phyloP scores from a whole-genome alignment of 495 filamentous ascomycete species.

The Xylaria intraflava region DNA sequence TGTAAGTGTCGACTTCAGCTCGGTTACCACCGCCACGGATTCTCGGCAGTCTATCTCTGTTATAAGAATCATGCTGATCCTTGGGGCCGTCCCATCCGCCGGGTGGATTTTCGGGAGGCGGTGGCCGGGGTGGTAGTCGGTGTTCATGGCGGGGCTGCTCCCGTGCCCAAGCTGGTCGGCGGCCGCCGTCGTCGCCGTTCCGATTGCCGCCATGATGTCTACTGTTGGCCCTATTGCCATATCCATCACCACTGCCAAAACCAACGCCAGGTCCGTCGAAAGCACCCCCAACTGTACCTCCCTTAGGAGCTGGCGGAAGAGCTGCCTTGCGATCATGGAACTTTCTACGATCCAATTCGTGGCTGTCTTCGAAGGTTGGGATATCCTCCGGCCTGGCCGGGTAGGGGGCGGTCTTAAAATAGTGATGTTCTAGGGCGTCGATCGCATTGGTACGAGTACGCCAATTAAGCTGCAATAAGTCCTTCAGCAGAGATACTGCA shows the following conservation, averaged over 20 bases:
- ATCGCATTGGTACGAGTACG: conserved; percentile 82
- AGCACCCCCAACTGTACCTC: conserved; percentile 74
- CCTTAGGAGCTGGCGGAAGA: conserved; percentile 82
- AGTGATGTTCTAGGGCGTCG: conserved; percentile 87
- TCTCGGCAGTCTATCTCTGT: conserved; percentile 28
- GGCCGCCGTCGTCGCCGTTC: conserved; percentile 34
- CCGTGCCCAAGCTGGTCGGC: conserved; percentile 38
- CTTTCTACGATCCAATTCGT: conserved; percentile 88
- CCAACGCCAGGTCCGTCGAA: conserved; percentile 48
- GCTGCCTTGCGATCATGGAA: conserved; percentile 72
- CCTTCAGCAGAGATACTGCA: conserved; percentile 71
- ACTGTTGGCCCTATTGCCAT: conserved; percentile 38
- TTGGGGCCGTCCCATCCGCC: conserved; percentile 34
- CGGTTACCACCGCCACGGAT: conserved; percentile 27
- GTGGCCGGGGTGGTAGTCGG: conserved; percentile 39
- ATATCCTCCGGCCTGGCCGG: conserved; percentile 77
- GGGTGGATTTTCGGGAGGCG: conserved; percentile 31
- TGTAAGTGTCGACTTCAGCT: conserved; percentile 53
- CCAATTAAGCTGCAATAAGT: conserved; percentile 87
- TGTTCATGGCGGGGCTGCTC: conserved; percentile 37
- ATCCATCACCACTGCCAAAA: conserved; percentile 41
- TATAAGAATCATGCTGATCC: conserved; percentile 32
- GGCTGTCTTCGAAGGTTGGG: conserved; percentile 84
- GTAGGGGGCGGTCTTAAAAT: conserved; percentile 72
- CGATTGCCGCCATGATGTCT: conserved; percentile 31